Conservation (phyloP, 306 rosid genomes). For the Luffa acutangula region DNA sequence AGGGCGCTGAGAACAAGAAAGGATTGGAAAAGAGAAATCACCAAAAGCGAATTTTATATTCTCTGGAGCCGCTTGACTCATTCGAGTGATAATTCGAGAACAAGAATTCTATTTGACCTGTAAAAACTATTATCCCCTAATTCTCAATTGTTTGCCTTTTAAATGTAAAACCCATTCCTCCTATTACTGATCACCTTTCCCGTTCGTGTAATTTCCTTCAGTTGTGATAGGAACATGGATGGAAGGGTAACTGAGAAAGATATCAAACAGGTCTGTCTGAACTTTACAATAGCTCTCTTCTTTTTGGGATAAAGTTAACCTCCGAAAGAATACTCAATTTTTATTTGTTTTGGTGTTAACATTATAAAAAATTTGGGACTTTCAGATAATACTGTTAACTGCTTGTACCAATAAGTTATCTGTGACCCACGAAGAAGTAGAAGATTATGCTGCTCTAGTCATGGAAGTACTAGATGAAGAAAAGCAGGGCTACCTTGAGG, state of each 20-base stretch:
- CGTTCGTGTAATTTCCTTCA: slow-evolving; percentile 12
- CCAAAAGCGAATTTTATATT: slow-evolving; percentile 42
- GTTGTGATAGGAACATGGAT: slow-evolving; percentile 71
- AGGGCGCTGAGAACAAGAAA: slow-evolving; percentile 50
- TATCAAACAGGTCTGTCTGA: slow-evolving; percentile 45
- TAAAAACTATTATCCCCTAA: slow-evolving; percentile 12
- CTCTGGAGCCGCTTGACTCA: slow-evolving; percentile 54
- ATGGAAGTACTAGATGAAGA: slow-evolving; percentile 59
- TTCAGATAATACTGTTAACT: slow-evolving; percentile 48
- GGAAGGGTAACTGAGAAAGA: slow-evolving; percentile 56
- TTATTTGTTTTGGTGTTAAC: not conserved
- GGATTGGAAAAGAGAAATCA: slow-evolving; percentile 39
- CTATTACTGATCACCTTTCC: slow-evolving; percentile 6
- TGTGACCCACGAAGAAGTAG: slow-evolving; percentile 72
- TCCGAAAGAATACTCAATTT: not conserved
- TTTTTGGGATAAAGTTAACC: not conserved
- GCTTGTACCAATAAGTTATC: slow-evolving; percentile 59
- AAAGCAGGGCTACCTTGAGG: slow-evolving; percentile 67
- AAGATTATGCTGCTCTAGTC: slow-evolving; percentile 49
- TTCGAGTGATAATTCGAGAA: slow-evolving; percentile 41
- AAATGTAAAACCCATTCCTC: not conserved
- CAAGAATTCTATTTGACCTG: slow-evolving; percentile 67
- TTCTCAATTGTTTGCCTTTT: not conserved
- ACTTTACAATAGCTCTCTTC: not conserved
- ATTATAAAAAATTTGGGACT: not conserved